phyloP scores from a whole-genome alignment of 163 green algal species.

The Scenedesmus sp. region DNA sequence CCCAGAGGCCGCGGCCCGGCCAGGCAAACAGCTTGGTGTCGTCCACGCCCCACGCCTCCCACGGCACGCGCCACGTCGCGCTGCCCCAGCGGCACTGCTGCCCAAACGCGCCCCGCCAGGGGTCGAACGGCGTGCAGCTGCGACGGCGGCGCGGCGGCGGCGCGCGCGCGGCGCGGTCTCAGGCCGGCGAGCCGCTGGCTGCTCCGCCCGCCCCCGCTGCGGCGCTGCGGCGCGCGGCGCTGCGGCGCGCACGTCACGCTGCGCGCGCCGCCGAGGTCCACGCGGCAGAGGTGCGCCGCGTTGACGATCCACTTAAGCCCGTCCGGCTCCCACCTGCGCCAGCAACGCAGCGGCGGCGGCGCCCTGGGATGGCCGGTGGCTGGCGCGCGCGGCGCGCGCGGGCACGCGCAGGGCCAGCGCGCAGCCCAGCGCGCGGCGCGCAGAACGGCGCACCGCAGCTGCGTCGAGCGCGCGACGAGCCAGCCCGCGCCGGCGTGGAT shows the following conservation, averaged over 20 bases:
- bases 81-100: constrained; percentile 36
- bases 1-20: constrained; percentile 44
- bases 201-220: no score
- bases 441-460: no score
- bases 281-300: constrained; percentile 23
- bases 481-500: constrained; percentile 21
- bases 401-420: no score
- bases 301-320: constrained; percentile 45
- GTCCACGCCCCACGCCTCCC: constrained; percentile 43
- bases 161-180: not conserved
- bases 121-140: constrained; percentile 44
- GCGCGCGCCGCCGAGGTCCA: constrained; percentile 1
- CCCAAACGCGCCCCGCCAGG: constrained; percentile 11
- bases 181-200: no score
- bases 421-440: no score
- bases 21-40: constrained; percentile 46
- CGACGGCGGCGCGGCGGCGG: not conserved
- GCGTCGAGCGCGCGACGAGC: constrained; percentile 31
- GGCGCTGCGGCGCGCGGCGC: not conserved
- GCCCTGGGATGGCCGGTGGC: no score
- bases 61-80: constrained; percentile 5
- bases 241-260: not conserved
- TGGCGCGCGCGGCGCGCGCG: no score
- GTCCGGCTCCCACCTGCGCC: constrained; percentile 19
- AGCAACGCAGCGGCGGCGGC: no score